Conservation (phyloP, 345 rosid species). For the Pelargonium nanum region DNA sequence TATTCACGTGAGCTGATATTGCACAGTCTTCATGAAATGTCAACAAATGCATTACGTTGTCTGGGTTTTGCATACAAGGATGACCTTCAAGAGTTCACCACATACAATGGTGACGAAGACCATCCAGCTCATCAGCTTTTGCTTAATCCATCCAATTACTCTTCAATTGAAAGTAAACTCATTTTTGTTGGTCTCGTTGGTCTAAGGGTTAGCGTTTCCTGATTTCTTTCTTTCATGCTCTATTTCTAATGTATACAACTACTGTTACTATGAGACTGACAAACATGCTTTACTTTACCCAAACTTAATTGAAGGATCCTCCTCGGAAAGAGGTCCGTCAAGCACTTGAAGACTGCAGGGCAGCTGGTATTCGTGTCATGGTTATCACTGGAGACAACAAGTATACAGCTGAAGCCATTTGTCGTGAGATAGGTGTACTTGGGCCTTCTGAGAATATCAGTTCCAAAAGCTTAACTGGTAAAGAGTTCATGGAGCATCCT, state of each 20-base stretch:
- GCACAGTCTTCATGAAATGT: constrained; percentile 60
- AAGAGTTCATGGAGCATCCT: constrained; percentile 50
- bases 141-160: constrained; percentile 59
- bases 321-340: constrained; percentile 89
- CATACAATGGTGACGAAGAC: constrained; percentile 79
- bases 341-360: constrained; percentile 92
- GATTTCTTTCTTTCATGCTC: not conserved
- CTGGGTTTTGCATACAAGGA: constrained; percentile 76
- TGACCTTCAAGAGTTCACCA: constrained; percentile 41
- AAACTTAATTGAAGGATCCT: constrained; percentile 55
- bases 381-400: constrained; percentile 97
- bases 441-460: constrained; percentile 50
- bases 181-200: constrained; percentile 81
- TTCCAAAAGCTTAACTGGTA: constrained; percentile 71
- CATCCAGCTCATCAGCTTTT: constrained; percentile 82
- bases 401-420: constrained; percentile 90
- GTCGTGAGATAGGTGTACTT: constrained; percentile 90
- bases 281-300: constrained; percentile 3
- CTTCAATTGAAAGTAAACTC: constrained; percentile 72
- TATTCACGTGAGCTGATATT: constrained; percentile 45
- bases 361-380: constrained; percentile 95
- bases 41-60: constrained; percentile 70
- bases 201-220: constrained; percentile 48
- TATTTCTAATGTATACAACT: too few relatives aligned
- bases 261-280: not conserved